These are phyloP conservation scores for Sporothrix pseudoabietina DNA, from an alignment of 2,329 filamentous ascomycete species.

Conservation along the genomic window DNA sequence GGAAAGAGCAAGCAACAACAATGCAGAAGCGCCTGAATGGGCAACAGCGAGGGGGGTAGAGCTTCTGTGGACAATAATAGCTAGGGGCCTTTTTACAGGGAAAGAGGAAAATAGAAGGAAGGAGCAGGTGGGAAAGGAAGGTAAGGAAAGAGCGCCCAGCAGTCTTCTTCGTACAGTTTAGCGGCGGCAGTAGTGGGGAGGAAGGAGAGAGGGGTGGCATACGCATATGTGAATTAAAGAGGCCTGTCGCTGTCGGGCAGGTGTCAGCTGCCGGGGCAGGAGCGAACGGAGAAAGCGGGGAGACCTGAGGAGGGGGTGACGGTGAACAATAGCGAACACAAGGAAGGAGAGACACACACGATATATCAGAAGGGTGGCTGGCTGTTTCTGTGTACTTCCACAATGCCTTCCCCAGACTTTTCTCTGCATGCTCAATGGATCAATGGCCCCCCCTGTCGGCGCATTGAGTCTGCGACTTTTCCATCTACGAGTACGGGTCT, in stretches of 20 bases:
- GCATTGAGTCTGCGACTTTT: not conserved
- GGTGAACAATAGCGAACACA: not conserved
- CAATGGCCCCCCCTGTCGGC: not conserved
- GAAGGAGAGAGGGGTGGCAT: not conserved
- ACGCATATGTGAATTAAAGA: not conserved
- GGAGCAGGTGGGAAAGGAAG: constrained; percentile 3
- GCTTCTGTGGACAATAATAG: constrained; percentile 17
- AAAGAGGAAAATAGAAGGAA: not conserved
- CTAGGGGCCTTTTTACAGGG: not conserved
- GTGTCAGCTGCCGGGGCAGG: constrained; percentile 14
- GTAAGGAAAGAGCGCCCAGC: not conserved
- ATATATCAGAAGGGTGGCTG: constrained; percentile 9
- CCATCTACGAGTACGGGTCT: not conserved
- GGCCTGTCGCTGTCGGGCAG: not conserved
- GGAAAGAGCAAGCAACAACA: constrained; percentile 2
- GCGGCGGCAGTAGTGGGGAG: constrained; percentile 18
- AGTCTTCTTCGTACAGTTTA: not conserved
- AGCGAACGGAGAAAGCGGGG: constrained; percentile 18
- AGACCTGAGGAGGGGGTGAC: not conserved
- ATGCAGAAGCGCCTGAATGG: not conserved
- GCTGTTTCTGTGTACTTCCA: not conserved
- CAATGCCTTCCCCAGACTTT: constrained; percentile 12
- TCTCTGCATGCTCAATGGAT: not conserved
- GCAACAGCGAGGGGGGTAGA: constrained; percentile 5
- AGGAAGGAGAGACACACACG: not conserved